Percentiles rank a stretch among this genome's conserved stretches.
Conservation (phyloP, 192 early-diverging fungal species). For the Coemansia sp. region DNA sequence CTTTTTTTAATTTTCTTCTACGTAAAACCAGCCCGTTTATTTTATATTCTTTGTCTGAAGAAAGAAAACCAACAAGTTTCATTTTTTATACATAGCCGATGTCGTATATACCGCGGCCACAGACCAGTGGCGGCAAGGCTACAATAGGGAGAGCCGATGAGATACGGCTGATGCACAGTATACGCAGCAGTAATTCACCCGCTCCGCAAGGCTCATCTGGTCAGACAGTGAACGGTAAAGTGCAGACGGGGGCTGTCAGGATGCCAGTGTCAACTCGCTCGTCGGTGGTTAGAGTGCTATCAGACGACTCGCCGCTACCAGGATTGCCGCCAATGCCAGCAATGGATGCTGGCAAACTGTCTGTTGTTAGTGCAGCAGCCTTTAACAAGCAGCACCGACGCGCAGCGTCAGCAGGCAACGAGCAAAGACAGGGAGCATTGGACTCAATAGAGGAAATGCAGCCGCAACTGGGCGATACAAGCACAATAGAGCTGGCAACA, state of each 20-base stretch:
- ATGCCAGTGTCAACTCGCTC: conserved; percentile 33
- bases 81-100: conserved; percentile 1
- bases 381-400: conserved; percentile 9
- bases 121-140: not conserved
- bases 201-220: not conserved
- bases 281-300: conserved; percentile 28
- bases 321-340: conserved; percentile 33
- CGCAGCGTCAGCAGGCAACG: conserved; percentile 23
- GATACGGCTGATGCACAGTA: conserved; percentile 16
- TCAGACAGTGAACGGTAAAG: not conserved
- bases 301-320: conserved; percentile 23
- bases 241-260: conserved; percentile 2
- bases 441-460: not conserved
- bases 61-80: not conserved
- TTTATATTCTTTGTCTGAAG: not conserved
- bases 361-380: not conserved
- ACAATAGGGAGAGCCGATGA: conserved; percentile 40
- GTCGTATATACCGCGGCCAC: conserved; percentile 35
- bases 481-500: conserved; percentile 2
- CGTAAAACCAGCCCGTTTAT: not conserved
- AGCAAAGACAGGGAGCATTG: conserved; percentile 4
- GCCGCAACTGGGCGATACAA: not conserved
- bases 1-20: conserved; percentile 6
- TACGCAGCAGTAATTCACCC: conserved; percentile 20
- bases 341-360: conserved; percentile 10